Evolutionary conservation across 257 asterid genomes (phyloP).

Genomic region (Solanum pennellii): DNA sequence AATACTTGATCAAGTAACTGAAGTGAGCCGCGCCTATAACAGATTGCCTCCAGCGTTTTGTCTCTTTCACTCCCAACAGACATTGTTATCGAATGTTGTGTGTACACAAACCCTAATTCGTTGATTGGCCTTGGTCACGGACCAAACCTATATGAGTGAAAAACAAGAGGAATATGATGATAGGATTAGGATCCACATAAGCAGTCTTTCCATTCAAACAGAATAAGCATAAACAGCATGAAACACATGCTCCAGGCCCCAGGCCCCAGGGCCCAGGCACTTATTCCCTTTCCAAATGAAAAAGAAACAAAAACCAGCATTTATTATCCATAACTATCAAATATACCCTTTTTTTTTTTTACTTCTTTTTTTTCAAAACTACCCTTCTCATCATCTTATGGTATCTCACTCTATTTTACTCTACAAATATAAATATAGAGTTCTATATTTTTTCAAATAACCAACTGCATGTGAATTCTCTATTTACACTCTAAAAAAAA

Average conservation of each 20-base stretch:
- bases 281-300: background rate
- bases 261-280: background rate
- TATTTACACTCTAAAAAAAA: too few species aligned
- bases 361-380: too few species aligned
- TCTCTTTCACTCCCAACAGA: background rate
- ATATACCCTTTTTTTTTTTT: too few species aligned
- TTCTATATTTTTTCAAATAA: too few species aligned
- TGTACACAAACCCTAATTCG: background rate
- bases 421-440: too few species aligned
- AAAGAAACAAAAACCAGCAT: background rate
- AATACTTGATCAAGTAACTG: conserved; percentile 81
- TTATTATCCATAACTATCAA: too few species aligned
- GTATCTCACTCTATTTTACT: too few species aligned
- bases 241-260: background rate
- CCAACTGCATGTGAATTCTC: too few species aligned
- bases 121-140: background rate
- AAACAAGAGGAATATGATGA: background rate
- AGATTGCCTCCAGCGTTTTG: conserved; percentile 41
- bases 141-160: too few species aligned
- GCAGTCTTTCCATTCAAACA: background rate
- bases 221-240: background rate
- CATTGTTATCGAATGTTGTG: background rate
- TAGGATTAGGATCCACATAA: background rate
- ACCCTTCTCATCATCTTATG: too few species aligned
- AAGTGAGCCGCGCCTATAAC: conserved; percentile 75